Evolutionary conservation across 257 asterid species (phyloP).

Genomic region (Cruciata laevipes): DNA sequence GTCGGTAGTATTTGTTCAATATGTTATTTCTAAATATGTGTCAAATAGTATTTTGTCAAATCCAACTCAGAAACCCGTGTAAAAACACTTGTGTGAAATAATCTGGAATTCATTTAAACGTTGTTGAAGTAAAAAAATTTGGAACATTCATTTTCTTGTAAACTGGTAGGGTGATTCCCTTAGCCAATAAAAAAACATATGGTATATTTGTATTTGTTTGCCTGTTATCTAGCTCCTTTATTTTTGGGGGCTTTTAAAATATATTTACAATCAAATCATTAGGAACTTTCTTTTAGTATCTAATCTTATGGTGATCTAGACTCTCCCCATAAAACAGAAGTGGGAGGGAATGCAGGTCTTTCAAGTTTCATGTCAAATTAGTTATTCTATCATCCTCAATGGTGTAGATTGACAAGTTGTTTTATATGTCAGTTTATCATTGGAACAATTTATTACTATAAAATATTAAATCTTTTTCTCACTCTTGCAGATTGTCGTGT

Average conservation of each 20-base stretch:
- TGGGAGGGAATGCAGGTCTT: too few relatives aligned
- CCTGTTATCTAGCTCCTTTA: neutral
- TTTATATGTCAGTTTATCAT: neutral
- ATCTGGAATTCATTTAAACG: neutral
- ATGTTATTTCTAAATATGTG: neutral
- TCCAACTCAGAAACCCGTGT: too few relatives aligned
- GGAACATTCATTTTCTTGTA: neutral
- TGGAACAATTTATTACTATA: neutral
- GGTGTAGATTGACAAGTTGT: neutral
- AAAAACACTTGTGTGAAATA: neutral
- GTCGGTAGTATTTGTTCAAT: neutral
- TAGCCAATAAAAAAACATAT: neutral
- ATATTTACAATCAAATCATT: neutral
- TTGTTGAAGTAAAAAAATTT: too few relatives aligned
- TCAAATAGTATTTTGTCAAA: neutral
- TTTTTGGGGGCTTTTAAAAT: neutral
- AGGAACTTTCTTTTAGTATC: neutral
- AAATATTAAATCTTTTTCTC: neutral
- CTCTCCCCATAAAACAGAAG: too few relatives aligned
- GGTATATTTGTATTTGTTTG: neutral
- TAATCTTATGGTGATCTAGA: neutral
- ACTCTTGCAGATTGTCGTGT: constrained; percentile 75
- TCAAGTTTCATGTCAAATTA: too few relatives aligned
- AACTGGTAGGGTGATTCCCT: neutral
- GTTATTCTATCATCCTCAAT: too few relatives aligned